Percentiles rank a stretch among this genome's conserved stretches.
Evolutionary conservation across 805 yeast species (phyloP).

Genomic region (Lachancea mirantina): DNA sequence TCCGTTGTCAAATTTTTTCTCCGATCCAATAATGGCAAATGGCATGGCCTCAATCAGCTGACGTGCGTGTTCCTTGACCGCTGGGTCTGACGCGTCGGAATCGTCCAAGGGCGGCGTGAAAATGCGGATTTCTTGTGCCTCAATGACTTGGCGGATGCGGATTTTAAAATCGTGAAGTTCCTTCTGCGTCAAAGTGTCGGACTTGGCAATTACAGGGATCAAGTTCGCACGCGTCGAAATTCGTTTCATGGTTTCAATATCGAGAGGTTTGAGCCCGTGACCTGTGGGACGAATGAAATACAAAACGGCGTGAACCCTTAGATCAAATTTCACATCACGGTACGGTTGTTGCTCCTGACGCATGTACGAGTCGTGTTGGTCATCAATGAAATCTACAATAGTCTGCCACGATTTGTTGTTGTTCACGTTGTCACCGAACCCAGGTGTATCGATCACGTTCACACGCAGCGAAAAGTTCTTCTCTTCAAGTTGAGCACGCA

Average conservation of each 20-base stretch:
- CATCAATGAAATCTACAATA: conserved; percentile 80
- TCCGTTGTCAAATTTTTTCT: conserved; percentile 55
- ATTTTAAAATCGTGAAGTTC: conserved; percentile 65
- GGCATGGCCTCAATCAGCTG: conserved; percentile 82
- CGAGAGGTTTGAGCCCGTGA: conserved; percentile 79
- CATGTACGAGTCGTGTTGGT: conserved; percentile 82
- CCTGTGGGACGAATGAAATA: conserved; percentile 91
- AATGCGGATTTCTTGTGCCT: conserved; percentile 74
- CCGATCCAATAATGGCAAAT: conserved; percentile 75
- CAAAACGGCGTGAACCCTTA: conserved; percentile 84
- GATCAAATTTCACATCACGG: conserved; percentile 59
- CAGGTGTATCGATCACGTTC: conserved; percentile 87
- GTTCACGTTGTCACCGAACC: conserved; percentile 86
- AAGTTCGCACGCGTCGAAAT: conserved; percentile 73
- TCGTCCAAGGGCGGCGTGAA: conserved; percentile 75
- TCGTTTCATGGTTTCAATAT: conserved; percentile 81
- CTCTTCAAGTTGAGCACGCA: conserved; percentile 77
- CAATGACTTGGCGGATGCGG: conserved; percentile 75
- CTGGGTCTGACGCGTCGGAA: conserved; percentile 40
- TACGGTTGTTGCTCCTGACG: conserved; percentile 90
- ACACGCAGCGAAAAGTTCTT: conserved; percentile 70
- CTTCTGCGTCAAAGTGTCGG: conserved; percentile 72
- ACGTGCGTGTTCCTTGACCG: conserved; percentile 72
- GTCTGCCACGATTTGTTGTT: conserved; percentile 84
- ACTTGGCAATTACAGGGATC: conserved; percentile 82